Evolutionary conservation across 116 monocot genomes (phyloP).

Genomic region (Dioscorea cayenensis): DNA sequence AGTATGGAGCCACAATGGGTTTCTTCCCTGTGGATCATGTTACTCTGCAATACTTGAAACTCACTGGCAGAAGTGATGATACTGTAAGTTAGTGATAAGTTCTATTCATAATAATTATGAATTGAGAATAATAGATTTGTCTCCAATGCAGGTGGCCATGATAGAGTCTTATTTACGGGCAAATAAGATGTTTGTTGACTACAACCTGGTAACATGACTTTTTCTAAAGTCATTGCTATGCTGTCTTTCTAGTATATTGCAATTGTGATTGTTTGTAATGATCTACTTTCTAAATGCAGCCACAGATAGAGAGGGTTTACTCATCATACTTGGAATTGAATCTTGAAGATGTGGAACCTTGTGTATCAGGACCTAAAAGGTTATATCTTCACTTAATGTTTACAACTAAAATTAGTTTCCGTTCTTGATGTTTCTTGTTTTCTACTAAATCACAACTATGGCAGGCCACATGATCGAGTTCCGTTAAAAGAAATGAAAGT

Average conservation of each 20-base stretch:
- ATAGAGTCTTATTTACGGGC: constrained; percentile 60
- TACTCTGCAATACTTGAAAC: constrained; percentile 48
- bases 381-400: constrained; percentile 7
- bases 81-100: constrained; percentile 28
- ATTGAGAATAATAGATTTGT: background rate
- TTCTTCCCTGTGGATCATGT: constrained; percentile 71
- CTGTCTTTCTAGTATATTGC: background rate
- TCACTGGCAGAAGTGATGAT: constrained; percentile 64
- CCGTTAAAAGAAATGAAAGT: constrained; percentile 73
- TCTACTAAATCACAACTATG: background rate
- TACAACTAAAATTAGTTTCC: background rate
- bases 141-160: constrained; percentile 41
- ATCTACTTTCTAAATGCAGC: constrained; percentile 20
- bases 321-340: constrained; percentile 60
- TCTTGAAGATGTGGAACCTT: constrained; percentile 61
- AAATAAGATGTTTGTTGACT: constrained; percentile 62
- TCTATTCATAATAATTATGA: background rate
- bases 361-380: constrained; percentile 82
- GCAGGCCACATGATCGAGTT: constrained; percentile 76
- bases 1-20: constrained; percentile 78
- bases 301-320: constrained; percentile 50
- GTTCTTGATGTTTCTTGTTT: background rate
- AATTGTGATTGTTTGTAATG: background rate
- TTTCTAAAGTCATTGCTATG: background rate
- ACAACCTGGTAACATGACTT: constrained; percentile 30